These are phyloP conservation scores for Gymnopus androsaceus DNA, from an alignment of 1,284 basidiomycete species.

Conservation along the genomic window DNA sequence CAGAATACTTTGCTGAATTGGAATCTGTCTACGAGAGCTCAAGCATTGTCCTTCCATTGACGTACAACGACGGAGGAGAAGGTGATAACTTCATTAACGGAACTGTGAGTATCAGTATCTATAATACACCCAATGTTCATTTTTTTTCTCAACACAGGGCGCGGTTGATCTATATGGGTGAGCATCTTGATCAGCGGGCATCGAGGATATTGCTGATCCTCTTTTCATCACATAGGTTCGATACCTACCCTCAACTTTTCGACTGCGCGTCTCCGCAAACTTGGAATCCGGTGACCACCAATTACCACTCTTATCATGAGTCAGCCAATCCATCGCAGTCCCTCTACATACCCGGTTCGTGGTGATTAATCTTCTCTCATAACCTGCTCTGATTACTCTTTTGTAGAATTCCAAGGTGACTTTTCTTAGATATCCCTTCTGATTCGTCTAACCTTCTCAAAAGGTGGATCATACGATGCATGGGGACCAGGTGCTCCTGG, in stretches of 20 bases:
- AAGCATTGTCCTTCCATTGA: conserved; percentile 68
- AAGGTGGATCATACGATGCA: conserved; percentile 68
- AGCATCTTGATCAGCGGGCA: neutral
- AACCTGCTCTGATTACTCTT: neutral
- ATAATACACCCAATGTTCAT: neutral
- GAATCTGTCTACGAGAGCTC: conserved; percentile 49
- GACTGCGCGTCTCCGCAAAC: conserved; percentile 67
- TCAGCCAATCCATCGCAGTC: conserved; percentile 59
- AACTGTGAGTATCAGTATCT: conserved; percentile 36
- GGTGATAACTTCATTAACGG: conserved; percentile 70
- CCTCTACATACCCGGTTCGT: conserved; percentile 62
- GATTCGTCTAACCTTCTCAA: neutral
- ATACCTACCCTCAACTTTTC: conserved; percentile 73
- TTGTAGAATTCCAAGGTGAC: conserved; percentile 58
- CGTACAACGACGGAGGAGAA: conserved; percentile 70
- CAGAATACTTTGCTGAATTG: conserved; percentile 69
- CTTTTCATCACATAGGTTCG: conserved; percentile 37
- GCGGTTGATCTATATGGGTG: conserved; percentile 47
- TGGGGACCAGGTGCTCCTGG: conserved; percentile 71
- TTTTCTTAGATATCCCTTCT: neutral
- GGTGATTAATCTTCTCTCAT: neutral
- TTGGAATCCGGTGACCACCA: conserved; percentile 60
- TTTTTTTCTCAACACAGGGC: conserved; percentile 31
- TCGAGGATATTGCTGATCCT: neutral
- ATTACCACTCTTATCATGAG: conserved; percentile 61